Conservation (phyloP, 1,139 yeast species). For the Kurtzmaniella quercitrusa region DNA sequence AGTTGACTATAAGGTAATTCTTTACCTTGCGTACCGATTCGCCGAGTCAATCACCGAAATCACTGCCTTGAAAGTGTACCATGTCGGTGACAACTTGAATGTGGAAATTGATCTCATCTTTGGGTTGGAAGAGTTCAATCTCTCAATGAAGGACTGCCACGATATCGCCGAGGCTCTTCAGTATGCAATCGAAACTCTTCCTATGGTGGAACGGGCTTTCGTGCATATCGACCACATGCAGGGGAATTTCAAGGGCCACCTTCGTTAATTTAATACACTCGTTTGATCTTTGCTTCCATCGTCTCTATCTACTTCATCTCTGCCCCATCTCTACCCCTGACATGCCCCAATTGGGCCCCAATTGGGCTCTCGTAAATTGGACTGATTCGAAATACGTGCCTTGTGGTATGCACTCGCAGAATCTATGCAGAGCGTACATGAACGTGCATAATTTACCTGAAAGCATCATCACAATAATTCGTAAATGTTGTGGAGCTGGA, state of each 20-base stretch:
- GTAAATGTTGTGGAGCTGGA: background rate
- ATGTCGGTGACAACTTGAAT: slow-evolving; percentile 71
- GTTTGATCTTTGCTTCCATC: no score
- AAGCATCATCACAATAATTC: background rate
- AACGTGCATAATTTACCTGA: background rate
- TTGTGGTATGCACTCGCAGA: background rate
- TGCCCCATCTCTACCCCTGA: no score
- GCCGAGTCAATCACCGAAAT: slow-evolving; percentile 64
- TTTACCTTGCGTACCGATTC: slow-evolving; percentile 65
- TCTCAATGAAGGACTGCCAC: slow-evolving; percentile 64
- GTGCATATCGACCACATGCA: slow-evolving; percentile 74
- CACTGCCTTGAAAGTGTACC: slow-evolving; percentile 68
- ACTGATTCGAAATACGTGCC: no score
- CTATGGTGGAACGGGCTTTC: slow-evolving; percentile 75
- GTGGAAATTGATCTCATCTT: slow-evolving; percentile 75
- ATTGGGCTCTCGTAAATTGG: no score
- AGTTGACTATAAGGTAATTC: slow-evolving; percentile 59
- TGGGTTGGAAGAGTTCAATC: slow-evolving; percentile 38
- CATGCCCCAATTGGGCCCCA: no score
- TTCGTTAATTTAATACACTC: slow-evolving; percentile 10
- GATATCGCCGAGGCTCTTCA: slow-evolving; percentile 81
- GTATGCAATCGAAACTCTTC: slow-evolving; percentile 73
- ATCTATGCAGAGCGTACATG: background rate
- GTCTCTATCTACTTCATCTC: no score
- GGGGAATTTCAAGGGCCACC: slow-evolving; percentile 49